Evolutionary conservation across 2,329 filamentous ascomycete species (phyloP).

Genomic region (Colletotrichum plurivorum): DNA sequence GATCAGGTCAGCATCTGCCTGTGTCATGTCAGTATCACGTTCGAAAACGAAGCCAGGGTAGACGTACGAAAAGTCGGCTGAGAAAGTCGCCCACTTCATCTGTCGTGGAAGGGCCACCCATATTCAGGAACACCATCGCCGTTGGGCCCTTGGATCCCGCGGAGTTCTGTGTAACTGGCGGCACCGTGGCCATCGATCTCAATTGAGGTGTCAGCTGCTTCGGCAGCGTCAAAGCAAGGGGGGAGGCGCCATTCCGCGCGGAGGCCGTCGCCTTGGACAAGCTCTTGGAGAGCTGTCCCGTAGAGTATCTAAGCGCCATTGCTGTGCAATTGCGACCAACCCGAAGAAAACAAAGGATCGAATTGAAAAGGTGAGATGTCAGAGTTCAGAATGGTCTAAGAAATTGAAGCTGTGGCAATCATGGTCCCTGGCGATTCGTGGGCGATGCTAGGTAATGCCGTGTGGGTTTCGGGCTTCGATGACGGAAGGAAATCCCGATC

Average conservation of each 20-base stretch:
- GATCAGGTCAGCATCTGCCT: conserved; percentile 95
- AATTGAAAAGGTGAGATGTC: neutral
- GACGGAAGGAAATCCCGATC: conserved; percentile 41
- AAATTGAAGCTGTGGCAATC: conserved; percentile 29
- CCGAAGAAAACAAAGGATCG: neutral
- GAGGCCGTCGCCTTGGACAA: conserved; percentile 41
- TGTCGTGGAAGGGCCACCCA: conserved; percentile 93
- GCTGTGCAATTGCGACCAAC: neutral
- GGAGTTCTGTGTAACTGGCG: conserved; percentile 85
- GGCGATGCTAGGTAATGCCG: conserved; percentile 16
- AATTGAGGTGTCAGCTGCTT: conserved; percentile 54
- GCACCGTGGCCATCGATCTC: conserved; percentile 72
- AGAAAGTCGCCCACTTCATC: conserved; percentile 92
- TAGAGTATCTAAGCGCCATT: conserved; percentile 59
- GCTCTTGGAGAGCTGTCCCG: conserved; percentile 53
- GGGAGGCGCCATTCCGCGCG: conserved; percentile 40
- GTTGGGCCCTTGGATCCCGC: conserved; percentile 84
- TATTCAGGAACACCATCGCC: conserved; percentile 99
- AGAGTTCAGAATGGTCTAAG: conserved; percentile 11
- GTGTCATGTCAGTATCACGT: conserved; percentile 41
- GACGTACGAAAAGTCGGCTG: conserved; percentile 88
- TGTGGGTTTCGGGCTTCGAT: conserved; percentile 34
- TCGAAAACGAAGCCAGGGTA: neutral
- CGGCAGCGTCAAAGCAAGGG: conserved; percentile 44
- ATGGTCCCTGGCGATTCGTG: conserved; percentile 25